Evolutionary conservation across 2,329 filamentous ascomycete species (phyloP).

Genomic region (Ceratocystiopsis minuta): DNA sequence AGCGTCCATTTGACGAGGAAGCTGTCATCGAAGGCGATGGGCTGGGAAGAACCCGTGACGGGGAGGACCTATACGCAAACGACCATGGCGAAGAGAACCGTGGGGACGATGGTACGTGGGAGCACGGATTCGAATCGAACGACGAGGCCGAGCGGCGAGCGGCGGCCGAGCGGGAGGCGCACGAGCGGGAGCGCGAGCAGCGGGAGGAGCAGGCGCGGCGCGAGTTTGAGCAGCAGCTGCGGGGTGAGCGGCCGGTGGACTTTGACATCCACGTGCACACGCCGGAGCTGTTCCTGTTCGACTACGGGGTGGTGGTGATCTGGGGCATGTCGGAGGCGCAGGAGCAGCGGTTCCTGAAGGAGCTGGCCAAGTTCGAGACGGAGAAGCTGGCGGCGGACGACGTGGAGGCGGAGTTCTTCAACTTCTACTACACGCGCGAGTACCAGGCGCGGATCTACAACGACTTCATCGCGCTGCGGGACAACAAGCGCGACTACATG

Average conservation of each 20-base stretch:
- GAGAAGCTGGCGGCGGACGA: slow-evolving; percentile 80
- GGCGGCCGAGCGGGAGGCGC: neutral
- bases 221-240: slow-evolving; percentile 6
- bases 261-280: slow-evolving; percentile 81
- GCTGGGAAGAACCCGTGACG: too few species aligned
- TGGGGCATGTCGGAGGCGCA: slow-evolving; percentile 93
- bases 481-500: slow-evolving; percentile 86
- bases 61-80: slow-evolving; percentile 38
- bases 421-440: slow-evolving; percentile 96
- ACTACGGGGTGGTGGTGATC: slow-evolving; percentile 93
- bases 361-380: slow-evolving; percentile 83
- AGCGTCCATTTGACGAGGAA: too few species aligned
- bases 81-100: neutral
- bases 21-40: too few species aligned
- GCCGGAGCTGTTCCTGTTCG: slow-evolving; percentile 88
- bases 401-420: slow-evolving; percentile 92
- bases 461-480: slow-evolving; percentile 88
- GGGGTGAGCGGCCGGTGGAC: slow-evolving; percentile 28
- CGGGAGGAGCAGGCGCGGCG: slow-evolving; percentile 2
- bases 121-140: neutral
- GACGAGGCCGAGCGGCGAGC: neutral
- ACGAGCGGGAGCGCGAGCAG: slow-evolving; percentile 2
- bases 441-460: slow-evolving; percentile 99
- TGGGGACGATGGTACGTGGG: too few species aligned
- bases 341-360: slow-evolving; percentile 79